Evolutionary conservation across 2,329 filamentous ascomycete species (phyloP).

Genomic region (Colletotrichum godetiae): DNA sequence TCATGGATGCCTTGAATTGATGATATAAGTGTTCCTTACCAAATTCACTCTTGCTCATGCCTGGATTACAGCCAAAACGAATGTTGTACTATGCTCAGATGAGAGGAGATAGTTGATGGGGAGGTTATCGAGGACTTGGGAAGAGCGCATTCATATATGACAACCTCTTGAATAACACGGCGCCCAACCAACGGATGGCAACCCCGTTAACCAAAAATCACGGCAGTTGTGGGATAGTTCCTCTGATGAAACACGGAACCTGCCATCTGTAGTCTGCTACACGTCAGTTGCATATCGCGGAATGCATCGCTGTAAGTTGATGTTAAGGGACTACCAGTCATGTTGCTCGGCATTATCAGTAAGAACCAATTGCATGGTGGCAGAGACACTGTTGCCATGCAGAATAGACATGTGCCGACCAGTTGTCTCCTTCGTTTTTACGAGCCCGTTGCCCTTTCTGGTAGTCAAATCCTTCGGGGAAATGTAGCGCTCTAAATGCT

Average conservation of each 20-base stretch:
- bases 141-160: constrained; percentile 6
- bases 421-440: background rate
- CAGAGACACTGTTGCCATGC: background rate
- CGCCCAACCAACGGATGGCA: background rate
- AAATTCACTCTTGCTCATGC: constrained; percentile 8
- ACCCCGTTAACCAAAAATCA: background rate
- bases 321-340: constrained; percentile 14
- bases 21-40: background rate
- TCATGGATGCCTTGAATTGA: too few relatives aligned
- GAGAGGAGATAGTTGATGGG: background rate
- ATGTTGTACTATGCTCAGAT: background rate
- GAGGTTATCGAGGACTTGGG: background rate
- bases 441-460: constrained; percentile 1
- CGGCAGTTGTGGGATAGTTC: background rate
- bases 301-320: background rate
- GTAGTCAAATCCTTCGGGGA: constrained; percentile 13
- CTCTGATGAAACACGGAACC: constrained; percentile 1
- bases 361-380: background rate
- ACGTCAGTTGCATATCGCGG: background rate
- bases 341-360: background rate
- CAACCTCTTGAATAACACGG: background rate
- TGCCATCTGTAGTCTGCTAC: background rate
- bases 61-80: background rate
- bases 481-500: constrained; percentile 22
- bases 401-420: background rate